Conservation (phyloP, 2,329 filamentous ascomycete genomes). For the Alternaria ethzedia region DNA sequence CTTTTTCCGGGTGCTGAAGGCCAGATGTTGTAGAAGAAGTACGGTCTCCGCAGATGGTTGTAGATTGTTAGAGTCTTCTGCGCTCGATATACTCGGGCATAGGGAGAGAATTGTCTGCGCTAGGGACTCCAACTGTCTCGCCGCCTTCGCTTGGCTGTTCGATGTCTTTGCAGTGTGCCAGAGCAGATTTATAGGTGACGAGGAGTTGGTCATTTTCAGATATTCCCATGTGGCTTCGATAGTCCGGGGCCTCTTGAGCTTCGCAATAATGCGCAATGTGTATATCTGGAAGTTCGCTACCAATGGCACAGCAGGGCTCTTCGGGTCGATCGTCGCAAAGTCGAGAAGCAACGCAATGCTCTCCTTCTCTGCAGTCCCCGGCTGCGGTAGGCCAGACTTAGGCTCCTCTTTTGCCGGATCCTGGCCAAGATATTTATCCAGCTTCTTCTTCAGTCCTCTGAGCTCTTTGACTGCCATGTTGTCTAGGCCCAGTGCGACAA, state of each 20-base stretch:
- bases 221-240: constrained; percentile 65
- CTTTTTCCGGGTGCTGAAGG: constrained; percentile 65
- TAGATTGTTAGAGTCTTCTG: constrained; percentile 67
- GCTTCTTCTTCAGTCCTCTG: constrained; percentile 66
- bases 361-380: constrained; percentile 45
- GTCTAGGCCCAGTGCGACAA: constrained; percentile 69
- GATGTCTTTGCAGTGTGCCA: constrained; percentile 55
- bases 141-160: constrained; percentile 61
- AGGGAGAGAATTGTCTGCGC: constrained; percentile 70
- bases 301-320: constrained; percentile 55
- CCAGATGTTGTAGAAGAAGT: constrained; percentile 69
- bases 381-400: constrained; percentile 36
- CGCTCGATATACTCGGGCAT: constrained; percentile 69
- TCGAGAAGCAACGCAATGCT: constrained; percentile 67
- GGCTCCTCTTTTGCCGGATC: constrained; percentile 7
- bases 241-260: constrained; percentile 64
- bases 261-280: constrained; percentile 67
- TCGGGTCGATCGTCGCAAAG: constrained; percentile 56
- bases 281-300: constrained; percentile 71
- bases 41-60: constrained; percentile 64
- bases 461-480: constrained; percentile 74
- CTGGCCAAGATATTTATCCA: constrained; percentile 55
- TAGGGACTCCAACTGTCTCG: constrained; percentile 70
- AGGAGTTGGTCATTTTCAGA: constrained; percentile 59
- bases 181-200: constrained; percentile 67